phyloP scores from a whole-genome alignment of 305 asterid genomes.

The Fraxinus paxiana region DNA sequence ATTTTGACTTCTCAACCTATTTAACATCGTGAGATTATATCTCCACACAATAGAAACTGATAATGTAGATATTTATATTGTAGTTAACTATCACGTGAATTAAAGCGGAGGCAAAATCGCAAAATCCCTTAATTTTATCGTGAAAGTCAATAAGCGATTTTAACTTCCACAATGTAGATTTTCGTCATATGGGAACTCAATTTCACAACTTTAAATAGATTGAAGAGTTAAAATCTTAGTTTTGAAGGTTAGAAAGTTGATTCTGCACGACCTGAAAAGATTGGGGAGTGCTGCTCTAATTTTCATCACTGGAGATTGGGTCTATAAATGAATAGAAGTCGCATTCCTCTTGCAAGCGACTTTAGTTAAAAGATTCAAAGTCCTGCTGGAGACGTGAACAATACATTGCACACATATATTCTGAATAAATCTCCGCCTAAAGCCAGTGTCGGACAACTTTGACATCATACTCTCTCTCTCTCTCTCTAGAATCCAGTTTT shows the following conservation, averaged over 20 bases:
- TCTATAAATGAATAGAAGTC: not conserved
- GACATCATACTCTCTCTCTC: slow-evolving; percentile 22
- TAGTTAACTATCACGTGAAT: not conserved
- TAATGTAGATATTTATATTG: not conserved
- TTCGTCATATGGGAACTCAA: not conserved
- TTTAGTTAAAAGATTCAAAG: not conserved
- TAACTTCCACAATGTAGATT: not conserved
- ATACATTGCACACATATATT: too few species aligned
- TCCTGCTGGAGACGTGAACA: not conserved
- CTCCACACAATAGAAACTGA: not conserved
- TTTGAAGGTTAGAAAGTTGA: not conserved
- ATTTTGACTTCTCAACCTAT: not conserved
- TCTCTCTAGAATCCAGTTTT: not conserved
- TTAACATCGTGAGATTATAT: not conserved
- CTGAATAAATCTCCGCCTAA: slow-evolving; percentile 25
- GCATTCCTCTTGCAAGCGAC: not conserved
- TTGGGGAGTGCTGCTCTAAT: not conserved
- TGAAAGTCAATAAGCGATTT: not conserved
- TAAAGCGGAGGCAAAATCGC: not conserved
- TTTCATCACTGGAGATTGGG: not conserved
- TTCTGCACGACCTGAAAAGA: not conserved
- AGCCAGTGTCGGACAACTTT: slow-evolving; percentile 20
- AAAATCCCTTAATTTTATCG: not conserved
- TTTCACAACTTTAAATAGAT: not conserved
- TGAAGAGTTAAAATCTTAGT: not conserved